Base-by-base conservation (phyloP, 2,329 filamentous ascomycete species). In the Neurospora sp. region DNA sequence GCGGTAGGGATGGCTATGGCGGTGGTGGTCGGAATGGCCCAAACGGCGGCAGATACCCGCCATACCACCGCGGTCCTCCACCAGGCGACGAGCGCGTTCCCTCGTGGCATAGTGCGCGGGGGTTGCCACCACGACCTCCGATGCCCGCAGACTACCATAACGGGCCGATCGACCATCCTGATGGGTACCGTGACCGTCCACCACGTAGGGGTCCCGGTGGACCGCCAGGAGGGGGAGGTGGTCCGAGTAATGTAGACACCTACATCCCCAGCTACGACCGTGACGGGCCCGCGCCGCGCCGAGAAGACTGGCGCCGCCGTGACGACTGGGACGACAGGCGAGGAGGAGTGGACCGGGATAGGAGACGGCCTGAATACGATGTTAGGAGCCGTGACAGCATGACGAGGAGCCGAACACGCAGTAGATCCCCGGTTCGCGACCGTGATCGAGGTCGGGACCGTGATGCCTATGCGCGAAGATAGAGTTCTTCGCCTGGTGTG, bases 91-190 rank as follows among this genome's bases (percentile, higher is more conserved):
- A 77, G n/a, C 75, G 76, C 1, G 79, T 85, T 67, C 86, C 85
- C 6, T 85, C 84, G 2, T 88, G 86, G 86, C 82, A 83, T 66
- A 79, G 85, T 68, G 85, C 86, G n/a, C 81, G 83, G 28, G 83
- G 74, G 6, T 75, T 86, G 12, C 84, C 84, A 3, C 84, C 84
- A 4, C 80, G 85, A 10, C 86, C 85, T 2, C 84, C 85, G 2
- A 82, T 83, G n/a, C 80, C 82, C 4, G 79, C 77, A 8, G 80
- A 82, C 71, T 76, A 79, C 72, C 71, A 74, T 67, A 79, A 78
- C 66, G 80, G 80, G 33, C 78, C 75, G 17, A 72, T 75, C 6
- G 82, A 82, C 66, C 80, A 82, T 52, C 78, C 81, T 43, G 83
- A 85, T 40, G 79, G 81, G 11, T 80, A 81, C 72, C 75, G 80